Conservation (phyloP, 176 grass and related monocot species). For the Avena sativa region DNA sequence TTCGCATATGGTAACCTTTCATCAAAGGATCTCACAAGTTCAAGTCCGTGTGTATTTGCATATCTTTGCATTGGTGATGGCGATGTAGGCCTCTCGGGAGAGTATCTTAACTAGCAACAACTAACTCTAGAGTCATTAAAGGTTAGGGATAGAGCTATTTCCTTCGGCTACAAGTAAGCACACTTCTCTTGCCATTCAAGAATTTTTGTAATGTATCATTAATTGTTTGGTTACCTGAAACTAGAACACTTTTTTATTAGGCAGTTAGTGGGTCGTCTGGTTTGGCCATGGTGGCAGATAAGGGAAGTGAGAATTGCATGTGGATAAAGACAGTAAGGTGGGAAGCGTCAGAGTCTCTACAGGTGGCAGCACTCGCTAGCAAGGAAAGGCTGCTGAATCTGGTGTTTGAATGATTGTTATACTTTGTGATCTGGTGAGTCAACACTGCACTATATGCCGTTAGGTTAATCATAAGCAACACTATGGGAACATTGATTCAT, state of each 20-base stretch:
- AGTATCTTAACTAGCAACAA: constrained; percentile 71
- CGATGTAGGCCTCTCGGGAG: constrained; percentile 85
- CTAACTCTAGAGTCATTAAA: constrained; percentile 66
- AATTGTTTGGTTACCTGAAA: constrained; percentile 16
- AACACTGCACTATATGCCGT: no score
- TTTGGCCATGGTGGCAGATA: constrained; percentile 42
- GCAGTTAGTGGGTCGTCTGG: constrained; percentile 66
- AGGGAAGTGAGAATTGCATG: neutral
- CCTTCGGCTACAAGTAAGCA: constrained; percentile 70
- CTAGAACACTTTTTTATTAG: neutral
- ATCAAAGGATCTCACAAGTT: neutral
- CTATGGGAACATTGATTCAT: no score
- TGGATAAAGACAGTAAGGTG: constrained; percentile 29
- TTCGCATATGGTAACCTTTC: no score
- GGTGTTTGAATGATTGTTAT: no score
- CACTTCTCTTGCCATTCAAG: neutral
- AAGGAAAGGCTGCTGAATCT: no score
- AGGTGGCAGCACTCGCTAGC: no score
- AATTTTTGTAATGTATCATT: neutral
- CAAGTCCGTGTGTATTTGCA: constrained; percentile 53
- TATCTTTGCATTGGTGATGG: constrained; percentile 30
- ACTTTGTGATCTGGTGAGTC: no score
- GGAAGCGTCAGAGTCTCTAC: no score
- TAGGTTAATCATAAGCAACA: no score
- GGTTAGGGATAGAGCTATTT: constrained; percentile 80